Evolutionary conservation across 371 early-diverging fungal species (phyloP), one percentile per base, ranked within the genome.

Genomic region (Modicella reniformis): DNA sequence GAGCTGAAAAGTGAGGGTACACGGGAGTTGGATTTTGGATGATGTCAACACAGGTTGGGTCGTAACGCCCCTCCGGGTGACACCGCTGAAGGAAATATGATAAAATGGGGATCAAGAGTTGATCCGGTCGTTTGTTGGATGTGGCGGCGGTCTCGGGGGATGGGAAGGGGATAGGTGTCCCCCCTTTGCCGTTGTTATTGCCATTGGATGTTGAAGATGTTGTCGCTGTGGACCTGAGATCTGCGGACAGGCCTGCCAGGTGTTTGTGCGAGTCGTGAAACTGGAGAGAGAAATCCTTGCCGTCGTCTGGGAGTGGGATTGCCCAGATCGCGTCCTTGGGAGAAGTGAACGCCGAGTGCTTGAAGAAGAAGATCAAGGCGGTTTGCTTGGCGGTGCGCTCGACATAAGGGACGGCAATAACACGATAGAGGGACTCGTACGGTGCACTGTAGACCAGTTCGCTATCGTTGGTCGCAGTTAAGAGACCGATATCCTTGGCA

Each of bases 321-420:
- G 62, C 77, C 77, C 77, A 76, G 56, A 76, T 68, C 23, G 72
- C 69, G 33, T 76, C 77, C 65, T 76, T 76, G 28, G 59, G 13
- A 17, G 69, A 9, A 4, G 55, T n/a, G 17, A 72, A 28, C 8
- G 47, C 56, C 8, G 60, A 33, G 30, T 76, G 77, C 48, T 55
- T 63, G 52, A 76, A 76, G 49, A 71, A 76, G 23, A 76, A 26
- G 29, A 76, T 59, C 40, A 76, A 2, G 0, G 77, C 77, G 0
- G 77, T 76, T 23, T 76, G 72, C 28, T 76, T 76, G 12, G 72
- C 65, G 3, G 77, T 58, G n/a, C 77, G 53, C 52, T 76, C 77
- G 30, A 76, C 26, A 28, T 72, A 76, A 3, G 77, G 77, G 37
- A 76, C 77, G 13, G 77, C 72, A 10, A 72, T 52, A 50, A 72